Conservation (phyloP, 148 eudicot genomes). For the Rhododendron mucronatum region DNA sequence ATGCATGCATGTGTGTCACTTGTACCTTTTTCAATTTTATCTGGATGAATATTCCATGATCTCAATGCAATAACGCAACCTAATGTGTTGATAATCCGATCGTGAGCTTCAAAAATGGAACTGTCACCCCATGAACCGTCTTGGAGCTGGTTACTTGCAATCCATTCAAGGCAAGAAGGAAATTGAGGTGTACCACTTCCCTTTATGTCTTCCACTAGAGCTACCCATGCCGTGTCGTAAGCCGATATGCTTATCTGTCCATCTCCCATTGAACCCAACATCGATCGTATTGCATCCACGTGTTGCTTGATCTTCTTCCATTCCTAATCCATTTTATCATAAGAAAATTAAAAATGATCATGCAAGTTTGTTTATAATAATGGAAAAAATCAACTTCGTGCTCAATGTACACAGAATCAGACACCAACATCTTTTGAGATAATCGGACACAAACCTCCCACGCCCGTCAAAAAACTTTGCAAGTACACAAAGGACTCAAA, state of each 20-base stretch:
- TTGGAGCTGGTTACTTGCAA: constrained; percentile 50
- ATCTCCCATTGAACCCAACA: constrained; percentile 39
- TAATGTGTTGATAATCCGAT: constrained; percentile 60
- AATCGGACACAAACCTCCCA: no score
- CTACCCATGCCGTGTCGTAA: no score
- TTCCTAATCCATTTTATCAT: neutral
- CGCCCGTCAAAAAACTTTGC: no score
- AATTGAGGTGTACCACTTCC: constrained; percentile 52
- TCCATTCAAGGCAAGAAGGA: constrained; percentile 67
- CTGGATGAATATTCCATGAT: constrained; percentile 59
- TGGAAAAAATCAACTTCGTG: neutral
- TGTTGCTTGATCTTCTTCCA: constrained; percentile 4
- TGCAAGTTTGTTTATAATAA: neutral
- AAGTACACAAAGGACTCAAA: neutral
- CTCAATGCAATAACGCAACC: constrained; percentile 76
- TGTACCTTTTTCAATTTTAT: constrained; percentile 38
- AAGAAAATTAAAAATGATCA: neutral
- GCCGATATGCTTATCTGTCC: constrained; percentile 19
- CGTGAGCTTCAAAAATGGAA: constrained; percentile 44
- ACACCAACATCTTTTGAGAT: no score
- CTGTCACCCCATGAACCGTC: constrained; percentile 89
- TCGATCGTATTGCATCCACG: constrained; percentile 17
- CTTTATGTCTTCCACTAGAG: neutral
- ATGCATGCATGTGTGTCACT: neutral
- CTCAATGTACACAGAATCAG: neutral